Base-by-base conservation (phyloP, 352 stramenopile genomes). In the Phytopythium oedochilum region DNA sequence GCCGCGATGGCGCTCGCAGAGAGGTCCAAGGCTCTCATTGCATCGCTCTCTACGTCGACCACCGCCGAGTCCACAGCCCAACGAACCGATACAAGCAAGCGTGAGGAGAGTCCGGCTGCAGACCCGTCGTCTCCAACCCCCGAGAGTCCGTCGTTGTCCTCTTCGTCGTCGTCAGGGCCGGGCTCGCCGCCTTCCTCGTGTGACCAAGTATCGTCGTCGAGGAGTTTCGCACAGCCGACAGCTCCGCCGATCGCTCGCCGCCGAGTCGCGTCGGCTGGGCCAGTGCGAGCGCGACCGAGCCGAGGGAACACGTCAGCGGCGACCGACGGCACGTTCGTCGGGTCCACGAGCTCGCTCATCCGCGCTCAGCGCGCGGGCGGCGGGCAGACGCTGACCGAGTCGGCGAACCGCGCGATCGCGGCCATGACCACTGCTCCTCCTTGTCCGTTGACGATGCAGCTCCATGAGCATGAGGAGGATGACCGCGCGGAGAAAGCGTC, bases 281-380 rank as follows among this genome's bases (percentile, higher is more conserved):
- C 64, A 5, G 45, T 55, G 1, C 58, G 56, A 26, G 28, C 32
- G 18, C n/a, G 31, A 11, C 0, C 52, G 14, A 59, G 14, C 51
- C 35, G 35, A 25, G 12, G 9, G 7, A 25, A 18, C 10, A 17
- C 20, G 14, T 46, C 49, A 17, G 23, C 57, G 25, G 29, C 15
- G 8, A 28, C 7, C 45, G 71, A 26, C 9, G 57, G 57, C 15
- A 65, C 66, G 2, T 86, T 78, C 40, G 82, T 89, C 2, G 74
- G 77, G 1, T 87, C 79, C 1, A 87, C 80, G 15, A 82, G 61
- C 25, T 89, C 79, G 42, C 67, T 90, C 11, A 88, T 92, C 14
- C 71, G 69, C 59, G 80, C 78, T 5, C 79, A 89, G 48, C 58
- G 78, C 1, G 49, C 55, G 15, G 74, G 71, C 40, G 71, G 65